Conservation (phyloP, 2,329 filamentous ascomycete genomes). For the Alternaria arbusti region DNA sequence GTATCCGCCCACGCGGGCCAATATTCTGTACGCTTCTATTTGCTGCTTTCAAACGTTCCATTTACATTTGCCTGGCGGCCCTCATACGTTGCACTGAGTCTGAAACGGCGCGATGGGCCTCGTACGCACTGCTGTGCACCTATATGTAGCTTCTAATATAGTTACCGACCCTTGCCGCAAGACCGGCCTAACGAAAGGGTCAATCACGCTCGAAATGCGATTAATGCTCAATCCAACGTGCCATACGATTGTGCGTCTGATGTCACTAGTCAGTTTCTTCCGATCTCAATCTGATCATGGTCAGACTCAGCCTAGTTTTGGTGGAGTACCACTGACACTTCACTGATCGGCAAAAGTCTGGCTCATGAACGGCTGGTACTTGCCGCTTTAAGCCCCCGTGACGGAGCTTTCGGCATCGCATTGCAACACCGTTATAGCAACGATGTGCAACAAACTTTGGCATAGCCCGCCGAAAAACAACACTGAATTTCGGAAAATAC, state of each 20-base stretch:
- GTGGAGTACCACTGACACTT: conserved; percentile 8
- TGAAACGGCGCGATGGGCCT: conserved; percentile 24
- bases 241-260: conserved; percentile 1
- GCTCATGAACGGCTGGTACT: conserved; percentile 22
- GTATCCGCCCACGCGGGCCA: conserved; percentile 51
- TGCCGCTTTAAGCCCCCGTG: conserved; percentile 13
- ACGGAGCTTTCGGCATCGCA: conserved; percentile 6
- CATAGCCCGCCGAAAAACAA: neutral
- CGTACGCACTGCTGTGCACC: conserved; percentile 19
- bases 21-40: conserved; percentile 36
- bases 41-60: conserved; percentile 8
- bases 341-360: conserved; percentile 12
- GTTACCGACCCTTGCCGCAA: conserved; percentile 18
- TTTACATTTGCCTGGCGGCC: conserved; percentile 5
- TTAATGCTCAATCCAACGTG: conserved; percentile 12
- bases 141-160: conserved; percentile 27
- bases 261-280: conserved; percentile 6
- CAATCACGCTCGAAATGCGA: conserved; percentile 15
- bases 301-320: neutral
- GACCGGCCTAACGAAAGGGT: conserved; percentile 13
- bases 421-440: conserved; percentile 4
- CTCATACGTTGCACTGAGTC: conserved; percentile 12
- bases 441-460: neutral
- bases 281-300: neutral
- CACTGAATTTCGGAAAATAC: neutral